Evolutionary conservation across 1,284 basidiomycete species (phyloP).

Genomic region (Trichosporon sp.): DNA sequence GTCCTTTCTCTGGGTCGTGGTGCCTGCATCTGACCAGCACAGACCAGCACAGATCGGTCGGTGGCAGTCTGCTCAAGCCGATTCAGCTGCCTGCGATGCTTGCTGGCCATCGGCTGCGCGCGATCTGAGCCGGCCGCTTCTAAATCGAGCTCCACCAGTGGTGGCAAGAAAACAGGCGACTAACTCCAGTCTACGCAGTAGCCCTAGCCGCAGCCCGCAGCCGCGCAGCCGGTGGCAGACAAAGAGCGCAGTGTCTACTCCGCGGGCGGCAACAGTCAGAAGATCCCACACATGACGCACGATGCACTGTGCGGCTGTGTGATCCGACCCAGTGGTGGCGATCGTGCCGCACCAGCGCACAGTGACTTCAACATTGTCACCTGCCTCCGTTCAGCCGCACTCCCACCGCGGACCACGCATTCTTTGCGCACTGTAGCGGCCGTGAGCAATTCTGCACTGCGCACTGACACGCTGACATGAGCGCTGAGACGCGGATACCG

Average conservation of each 20-base stretch:
- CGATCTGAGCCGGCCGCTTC: neutral
- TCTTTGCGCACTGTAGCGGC: too few relatives aligned
- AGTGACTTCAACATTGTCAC: neutral
- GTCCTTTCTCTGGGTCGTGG: neutral
- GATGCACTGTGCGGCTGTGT: neutral
- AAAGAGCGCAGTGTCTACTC: neutral
- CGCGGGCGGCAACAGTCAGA: neutral
- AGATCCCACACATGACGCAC: neutral
- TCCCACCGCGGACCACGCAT: neutral
- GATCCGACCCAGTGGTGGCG: neutral
- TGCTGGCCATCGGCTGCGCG: neutral
- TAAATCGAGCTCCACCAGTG: neutral
- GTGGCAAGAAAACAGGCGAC: neutral
- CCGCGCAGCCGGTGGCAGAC: neutral
- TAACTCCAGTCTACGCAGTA: neutral
- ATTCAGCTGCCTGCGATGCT: neutral
- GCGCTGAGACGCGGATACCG: too few relatives aligned
- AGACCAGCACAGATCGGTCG: too few relatives aligned
- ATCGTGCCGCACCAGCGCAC: neutral
- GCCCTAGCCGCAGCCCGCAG: neutral
- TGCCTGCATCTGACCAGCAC: neutral
- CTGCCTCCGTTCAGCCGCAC: too few relatives aligned
- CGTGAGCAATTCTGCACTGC: neutral
- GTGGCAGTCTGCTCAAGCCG: neutral
- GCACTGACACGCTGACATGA: neutral